Evolutionary conservation across 2,329 filamentous ascomycete genomes (phyloP), one percentile per base, ranked within the genome.

Genomic region (Ophiostoma himal-ulmi): DNA sequence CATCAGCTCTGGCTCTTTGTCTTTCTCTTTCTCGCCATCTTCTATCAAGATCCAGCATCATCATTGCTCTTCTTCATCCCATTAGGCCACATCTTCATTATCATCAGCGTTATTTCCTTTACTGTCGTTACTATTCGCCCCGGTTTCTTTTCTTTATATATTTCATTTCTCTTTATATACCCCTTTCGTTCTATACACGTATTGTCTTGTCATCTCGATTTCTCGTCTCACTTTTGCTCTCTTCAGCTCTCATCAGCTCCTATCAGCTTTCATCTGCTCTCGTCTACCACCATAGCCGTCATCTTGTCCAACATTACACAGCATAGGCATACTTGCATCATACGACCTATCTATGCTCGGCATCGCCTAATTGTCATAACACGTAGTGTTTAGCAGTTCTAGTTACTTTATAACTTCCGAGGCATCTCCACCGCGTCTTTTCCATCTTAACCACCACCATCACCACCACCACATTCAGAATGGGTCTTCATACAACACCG

Each of bases 401-500:
- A 20, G 17, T 8, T 48, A 39, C 14, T 44, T 17, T 5, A 20
- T 48, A 7, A 20, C 20, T 20, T 48, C 20, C 17, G 30, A 26
- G n/a, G 5, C 52, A 22, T 57, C 14, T 6, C 20, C 52, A 26
- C 52, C 52, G 6, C 48, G 26, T 22, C 48, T 26, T 57, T 26
- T 57, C 10, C 20, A 7, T 4, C 52, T 26, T 57, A 36, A n/a
- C 54, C 60, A 30, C 41, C 44, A 8, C 30, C 30, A 8, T n/a
- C 30, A 41, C 6, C 17, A 22, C 30, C 64, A 26, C 52, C 34
- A 8, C n/a, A 60, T 30, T 26, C 36, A 34, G 5, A 6, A 22
- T 74, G 73, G 73, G 73, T 11, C 71, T 74, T 6, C 73, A 74
- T 69, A 69, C 70, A 36, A 74, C 73, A 1, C 73, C 73, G 2